These are phyloP conservation scores for Neurospora tetraspora DNA, from an alignment of 495 filamentous ascomycete genomes.

Conservation along the genomic window DNA sequence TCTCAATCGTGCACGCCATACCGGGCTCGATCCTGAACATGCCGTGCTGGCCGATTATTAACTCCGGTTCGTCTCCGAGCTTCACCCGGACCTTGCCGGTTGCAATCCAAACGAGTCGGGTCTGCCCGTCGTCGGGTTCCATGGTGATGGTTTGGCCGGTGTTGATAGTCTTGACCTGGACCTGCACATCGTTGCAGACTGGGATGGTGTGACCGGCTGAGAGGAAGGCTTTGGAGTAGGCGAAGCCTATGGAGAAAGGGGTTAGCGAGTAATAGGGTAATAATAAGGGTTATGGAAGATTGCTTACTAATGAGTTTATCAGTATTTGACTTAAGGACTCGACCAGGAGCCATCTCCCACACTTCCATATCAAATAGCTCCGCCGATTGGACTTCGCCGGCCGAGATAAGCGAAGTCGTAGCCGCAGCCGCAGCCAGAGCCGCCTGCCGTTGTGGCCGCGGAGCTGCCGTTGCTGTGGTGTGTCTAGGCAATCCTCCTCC, in stretches of 20 bases:
- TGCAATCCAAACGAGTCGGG: slow-evolving; percentile 24
- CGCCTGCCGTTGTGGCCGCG: background rate
- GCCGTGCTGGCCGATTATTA: slow-evolving; percentile 27
- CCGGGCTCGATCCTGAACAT: slow-evolving; percentile 22
- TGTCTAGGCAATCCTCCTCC: background rate
- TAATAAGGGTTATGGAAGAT: background rate
- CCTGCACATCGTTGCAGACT: slow-evolving; percentile 21
- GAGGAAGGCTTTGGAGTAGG: slow-evolving; percentile 32
- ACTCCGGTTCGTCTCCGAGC: slow-evolving; percentile 18
- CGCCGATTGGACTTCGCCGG: slow-evolving; percentile 2
- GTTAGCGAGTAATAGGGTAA: background rate
- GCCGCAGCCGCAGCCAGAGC: background rate
- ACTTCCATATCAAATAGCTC: slow-evolving; percentile 27
- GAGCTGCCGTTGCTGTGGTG: background rate
- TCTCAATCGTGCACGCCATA: slow-evolving; percentile 14
- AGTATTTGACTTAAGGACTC: slow-evolving; percentile 5
- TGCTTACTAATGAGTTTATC: background rate
- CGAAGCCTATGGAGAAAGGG: slow-evolving; percentile 2
- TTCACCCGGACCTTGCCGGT: slow-evolving; percentile 26
- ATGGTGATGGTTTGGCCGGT: slow-evolving; percentile 16
- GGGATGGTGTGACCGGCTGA: slow-evolving; percentile 13
- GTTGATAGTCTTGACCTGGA: slow-evolving; percentile 24
- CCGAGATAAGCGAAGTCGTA: slow-evolving; percentile 5
- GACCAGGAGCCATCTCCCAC: slow-evolving; percentile 27
- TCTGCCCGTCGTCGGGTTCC: slow-evolving; percentile 8